Base-by-base conservation (phyloP, 2,329 filamentous ascomycete genomes). In the Aspergillus sergii region DNA sequence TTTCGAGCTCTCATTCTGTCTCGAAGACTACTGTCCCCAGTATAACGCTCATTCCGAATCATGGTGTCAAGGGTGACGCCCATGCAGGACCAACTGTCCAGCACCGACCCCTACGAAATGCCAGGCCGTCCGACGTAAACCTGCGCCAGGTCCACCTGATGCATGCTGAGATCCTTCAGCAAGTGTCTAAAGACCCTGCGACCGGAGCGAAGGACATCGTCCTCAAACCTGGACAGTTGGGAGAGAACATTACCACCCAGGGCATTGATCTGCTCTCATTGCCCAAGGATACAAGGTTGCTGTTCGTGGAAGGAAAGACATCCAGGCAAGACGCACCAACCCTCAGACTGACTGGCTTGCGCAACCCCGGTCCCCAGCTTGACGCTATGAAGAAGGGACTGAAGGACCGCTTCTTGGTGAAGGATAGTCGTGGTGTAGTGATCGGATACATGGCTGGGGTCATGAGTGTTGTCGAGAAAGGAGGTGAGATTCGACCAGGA, bases 231-330 rank as follows among this genome's bases (percentile, higher is more conserved):
- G 65, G 65, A 6, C 50, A 43, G 0, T 28, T 67, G 1, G 65
- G 65, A 2, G 58, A 67, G 28, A 67, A 67, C 36, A 55, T 67
- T 19, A 65, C 63, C 14, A 67, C 65, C 1, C 46, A 59, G 28
- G 63, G 65, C 1, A 55, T 65, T 16, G 60, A 67, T 23, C 50
- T 67, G 32, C 41, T 61, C 14, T 23, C 39, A 3, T 19, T 67
- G 4, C 32, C 55, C 8, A 28, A 32, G 0, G 63, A 61, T 1
- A 62, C 65, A 11, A 58, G 62, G 16, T 16, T 67, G 14, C 63
- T 41, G 4, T 67, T 67, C 39, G 58, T 43, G 11, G 43, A 51
- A 3, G 19, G 45, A 16, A 54, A 43, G 10, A 34, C 55, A 6
- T 21, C 61, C 1, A 12, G 6, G 3, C 30, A 14, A 14, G n/a